These are phyloP conservation scores for Pseudopyrenochaeta lycopersici DNA, from an alignment of 2,329 filamentous ascomycete species.

Conservation along the genomic window DNA sequence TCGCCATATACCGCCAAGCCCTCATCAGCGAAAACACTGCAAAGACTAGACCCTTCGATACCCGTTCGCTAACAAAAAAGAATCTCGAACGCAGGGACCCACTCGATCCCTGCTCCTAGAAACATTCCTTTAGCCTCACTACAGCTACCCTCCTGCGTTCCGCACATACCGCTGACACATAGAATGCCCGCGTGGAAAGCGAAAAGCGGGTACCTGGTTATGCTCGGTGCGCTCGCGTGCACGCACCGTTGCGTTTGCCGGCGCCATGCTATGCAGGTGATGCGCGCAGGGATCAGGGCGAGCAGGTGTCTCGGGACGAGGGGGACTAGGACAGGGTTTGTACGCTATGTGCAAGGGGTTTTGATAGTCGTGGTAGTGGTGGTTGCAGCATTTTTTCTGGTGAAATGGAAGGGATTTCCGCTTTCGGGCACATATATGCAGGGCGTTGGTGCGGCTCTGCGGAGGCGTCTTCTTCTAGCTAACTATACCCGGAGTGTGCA, in stretches of 20 bases:
- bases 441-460: too few relatives aligned
- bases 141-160: too few relatives aligned
- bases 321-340: neutral
- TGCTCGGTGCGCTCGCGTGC: too few relatives aligned
- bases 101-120: neutral
- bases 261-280: too few relatives aligned
- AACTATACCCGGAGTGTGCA: too few relatives aligned
- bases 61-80: neutral
- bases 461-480: too few relatives aligned
- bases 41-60: neutral
- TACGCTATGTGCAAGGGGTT: too few relatives aligned
- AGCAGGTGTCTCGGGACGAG: neutral
- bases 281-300: neutral
- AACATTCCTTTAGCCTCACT: neutral
- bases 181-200: neutral
- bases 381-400: too few relatives aligned
- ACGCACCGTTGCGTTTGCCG: too few relatives aligned
- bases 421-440: neutral
- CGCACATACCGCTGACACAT: slow-evolving; percentile 5
- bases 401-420: neutral
- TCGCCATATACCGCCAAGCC: neutral
- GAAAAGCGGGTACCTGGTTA: neutral
- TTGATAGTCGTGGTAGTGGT: too few relatives aligned
- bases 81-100: neutral
- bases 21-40: neutral